Percentiles rank a stretch among this genome's conserved stretches.
Conservation (phyloP, 1,139 yeast species). For the Magnusiomyces paraingens region DNA sequence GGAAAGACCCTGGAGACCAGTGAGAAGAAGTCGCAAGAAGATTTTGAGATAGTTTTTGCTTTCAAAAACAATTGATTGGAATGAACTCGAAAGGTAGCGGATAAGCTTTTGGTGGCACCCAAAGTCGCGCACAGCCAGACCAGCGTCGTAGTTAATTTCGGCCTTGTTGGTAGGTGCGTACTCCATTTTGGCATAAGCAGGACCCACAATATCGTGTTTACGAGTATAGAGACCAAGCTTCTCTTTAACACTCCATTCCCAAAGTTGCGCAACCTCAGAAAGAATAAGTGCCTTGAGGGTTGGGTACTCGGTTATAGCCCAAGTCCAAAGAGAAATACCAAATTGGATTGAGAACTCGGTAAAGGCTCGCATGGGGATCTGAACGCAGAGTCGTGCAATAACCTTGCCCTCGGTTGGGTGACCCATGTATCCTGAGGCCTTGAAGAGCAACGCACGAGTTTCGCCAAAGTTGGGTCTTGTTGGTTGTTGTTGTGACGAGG, state of each 20-base stretch:
- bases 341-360: constrained; percentile 55
- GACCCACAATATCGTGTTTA: constrained; percentile 49
- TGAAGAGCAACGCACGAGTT: constrained; percentile 27
- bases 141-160: constrained; percentile 49
- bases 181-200: constrained; percentile 75
- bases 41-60: constrained; percentile 65
- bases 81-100: constrained; percentile 66
- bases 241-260: constrained; percentile 61
- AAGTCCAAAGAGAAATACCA: constrained; percentile 75
- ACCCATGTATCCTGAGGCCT: constrained; percentile 24
- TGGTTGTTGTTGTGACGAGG: constrained; percentile 1
- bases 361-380: constrained; percentile 64
- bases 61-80: constrained; percentile 72
- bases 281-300: constrained; percentile 54
- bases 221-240: constrained; percentile 61
- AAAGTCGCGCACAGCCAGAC: constrained; percentile 44
- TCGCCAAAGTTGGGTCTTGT: constrained; percentile 18
- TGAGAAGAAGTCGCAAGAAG: constrained; percentile 55
- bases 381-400: constrained; percentile 38
- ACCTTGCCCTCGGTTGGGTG: constrained; percentile 20
- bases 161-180: constrained; percentile 78
- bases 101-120: constrained; percentile 71
- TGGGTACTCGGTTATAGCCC: constrained; percentile 64
- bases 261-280: constrained; percentile 58
- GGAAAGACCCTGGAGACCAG: constrained; percentile 48